Base-by-base conservation (phyloP, 768 basidiomycete genomes). In the Mycena galopus region DNA sequence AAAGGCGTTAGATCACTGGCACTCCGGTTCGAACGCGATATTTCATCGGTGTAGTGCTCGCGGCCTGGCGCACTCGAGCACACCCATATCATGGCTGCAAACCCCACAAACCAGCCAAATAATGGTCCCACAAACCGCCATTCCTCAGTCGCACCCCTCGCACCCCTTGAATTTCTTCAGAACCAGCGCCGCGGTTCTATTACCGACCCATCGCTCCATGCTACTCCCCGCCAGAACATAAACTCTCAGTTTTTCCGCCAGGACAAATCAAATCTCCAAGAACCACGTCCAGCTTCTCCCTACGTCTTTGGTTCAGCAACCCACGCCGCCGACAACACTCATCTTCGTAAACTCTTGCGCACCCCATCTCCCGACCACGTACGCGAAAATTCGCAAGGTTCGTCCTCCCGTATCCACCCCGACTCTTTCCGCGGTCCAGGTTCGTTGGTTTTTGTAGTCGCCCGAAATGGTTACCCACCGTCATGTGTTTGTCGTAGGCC, bases 171-270 rank as follows among this genome's bases (percentile, higher is more conserved):
- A 79, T 91, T 88, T 79, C 87, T 94, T 29, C 93, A 94, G 80
- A 93, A 88, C 65, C 94, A 94, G 78, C 89, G 94, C n/a, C 84
- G 93, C 69, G 93, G 93, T 70, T 95, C 94, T 2, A 92, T 94
- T 78, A 94, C 94, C 10, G 94, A 95, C 84, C 94, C 94, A 4
- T 91, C 92, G 50, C 86, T 94, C 60, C 93, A 94, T 82, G 90
- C 50, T n/a, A 47, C 77, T 73, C 73, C 72, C 16, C 75, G 76
- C 50, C 74, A 69, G 32, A 71, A 19, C 67, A 21, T 66, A 29
- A 73, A 68, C 72, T 57, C 71, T 16, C 73, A 73, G 25, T 72
- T 70, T 27, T 73, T 75, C 30, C 73, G 76, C 21, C 74, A 79
- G 59, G 62, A 69, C 39, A 85, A 84, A 75, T 78, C 73, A 69